A percentile compares a stretch with the other conserved stretches of the same genome.
Evolutionary conservation across 352 stramenopile genomes (phyloP).

Genomic region (Pythium diclinum): DNA sequence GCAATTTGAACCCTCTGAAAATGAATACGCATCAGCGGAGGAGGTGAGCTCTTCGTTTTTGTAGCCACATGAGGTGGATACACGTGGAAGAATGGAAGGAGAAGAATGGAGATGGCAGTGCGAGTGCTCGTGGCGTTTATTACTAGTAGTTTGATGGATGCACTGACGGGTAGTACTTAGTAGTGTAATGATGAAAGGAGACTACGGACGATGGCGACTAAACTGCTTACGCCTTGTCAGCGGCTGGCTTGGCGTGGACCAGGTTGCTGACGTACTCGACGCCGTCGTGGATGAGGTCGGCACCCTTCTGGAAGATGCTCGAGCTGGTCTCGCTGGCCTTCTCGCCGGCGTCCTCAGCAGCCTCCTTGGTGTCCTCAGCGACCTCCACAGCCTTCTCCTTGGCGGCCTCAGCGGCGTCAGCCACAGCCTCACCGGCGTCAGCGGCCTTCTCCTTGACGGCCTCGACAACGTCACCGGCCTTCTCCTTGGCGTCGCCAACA

Average conservation of each 20-base stretch:
- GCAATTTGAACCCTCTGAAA: neutral
- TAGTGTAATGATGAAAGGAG: neutral
- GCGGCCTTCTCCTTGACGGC: constrained; percentile 46
- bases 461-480: constrained; percentile 44
- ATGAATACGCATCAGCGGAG: neutral
- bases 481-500: constrained; percentile 40
- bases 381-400: constrained; percentile 50
- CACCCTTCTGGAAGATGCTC: constrained; percentile 43
- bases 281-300: constrained; percentile 32
- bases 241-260: constrained; percentile 61
- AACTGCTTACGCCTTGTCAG: constrained; percentile 21
- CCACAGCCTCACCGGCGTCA: constrained; percentile 42
- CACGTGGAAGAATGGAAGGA: neutral
- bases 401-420: constrained; percentile 46
- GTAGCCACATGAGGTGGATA: neutral
- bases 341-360: constrained; percentile 53
- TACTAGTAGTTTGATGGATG: constrained; percentile 2
- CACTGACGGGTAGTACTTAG: neutral
- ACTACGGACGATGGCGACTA: neutral
- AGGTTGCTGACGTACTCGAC: constrained; percentile 59
- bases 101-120: neutral
- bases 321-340: constrained; percentile 54
- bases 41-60: neutral
- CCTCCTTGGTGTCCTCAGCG: constrained; percentile 41
- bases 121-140: neutral